These are phyloP conservation scores for Solanum virginianum DNA, from an alignment of 257 asterid species.

Conservation along the genomic window DNA sequence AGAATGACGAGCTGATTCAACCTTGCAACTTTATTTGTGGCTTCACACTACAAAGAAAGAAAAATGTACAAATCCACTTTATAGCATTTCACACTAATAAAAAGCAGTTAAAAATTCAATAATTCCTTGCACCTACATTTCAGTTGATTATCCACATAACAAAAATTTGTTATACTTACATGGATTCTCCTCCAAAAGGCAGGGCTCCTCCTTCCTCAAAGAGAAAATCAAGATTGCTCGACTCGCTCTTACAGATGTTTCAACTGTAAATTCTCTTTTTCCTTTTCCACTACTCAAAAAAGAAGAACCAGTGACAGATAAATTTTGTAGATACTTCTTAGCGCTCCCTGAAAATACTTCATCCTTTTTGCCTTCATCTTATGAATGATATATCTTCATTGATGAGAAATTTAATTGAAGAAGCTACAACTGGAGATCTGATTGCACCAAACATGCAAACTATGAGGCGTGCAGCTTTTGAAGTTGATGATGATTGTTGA, in stretches of 20 bases:
- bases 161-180: not conserved
- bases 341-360: too few relatives aligned
- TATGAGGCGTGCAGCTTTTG: conserved; percentile 88
- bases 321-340: not conserved
- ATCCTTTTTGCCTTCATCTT: too few relatives aligned
- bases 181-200: conserved; percentile 33
- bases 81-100: not conserved
- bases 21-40: not conserved
- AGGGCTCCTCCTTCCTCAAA: conserved; percentile 67
- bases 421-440: conserved; percentile 50
- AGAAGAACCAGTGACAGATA: not conserved
- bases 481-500: conserved; percentile 71
- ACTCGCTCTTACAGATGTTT: conserved; percentile 54
- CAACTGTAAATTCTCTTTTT: conserved; percentile 37
- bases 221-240: conserved; percentile 77
- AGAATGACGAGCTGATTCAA: not conserved
- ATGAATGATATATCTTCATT: not conserved
- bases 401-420: conserved; percentile 5
- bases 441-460: conserved; percentile 38
- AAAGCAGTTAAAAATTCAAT: not conserved
- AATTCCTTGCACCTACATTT: not conserved
- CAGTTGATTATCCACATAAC: not conserved
- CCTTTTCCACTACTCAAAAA: not conserved
- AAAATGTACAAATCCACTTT: not conserved
- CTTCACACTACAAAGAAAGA: not conserved